Percentiles rank a stretch among this genome's conserved stretches.
Evolutionary conservation across 2,329 filamentous ascomycete species (phyloP).

Genomic region (Zasmidium angulare): DNA sequence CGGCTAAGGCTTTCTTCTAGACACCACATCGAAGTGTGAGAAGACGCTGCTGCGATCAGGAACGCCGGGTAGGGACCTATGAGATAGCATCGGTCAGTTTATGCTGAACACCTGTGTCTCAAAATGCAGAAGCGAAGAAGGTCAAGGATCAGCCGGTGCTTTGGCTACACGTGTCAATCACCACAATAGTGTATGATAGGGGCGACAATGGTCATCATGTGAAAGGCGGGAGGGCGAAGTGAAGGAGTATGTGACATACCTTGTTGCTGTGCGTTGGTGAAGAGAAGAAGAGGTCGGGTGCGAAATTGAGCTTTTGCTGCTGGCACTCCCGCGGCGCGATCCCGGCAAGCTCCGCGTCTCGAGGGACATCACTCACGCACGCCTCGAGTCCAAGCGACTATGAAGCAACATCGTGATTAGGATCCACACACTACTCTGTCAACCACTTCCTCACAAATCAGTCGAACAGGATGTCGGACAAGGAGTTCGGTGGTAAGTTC

Average conservation of each 20-base stretch:
- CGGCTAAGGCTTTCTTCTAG: too few species aligned
- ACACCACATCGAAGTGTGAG: too few species aligned
- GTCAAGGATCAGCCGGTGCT: constrained; percentile 56
- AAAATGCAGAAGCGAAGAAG: constrained; percentile 6
- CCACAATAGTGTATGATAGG: constrained; percentile 60
- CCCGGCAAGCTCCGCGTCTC: background rate
- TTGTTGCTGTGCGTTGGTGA: constrained; percentile 5
- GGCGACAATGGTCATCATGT: constrained; percentile 64
- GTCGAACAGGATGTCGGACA: constrained; percentile 48
- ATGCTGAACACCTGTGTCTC: background rate
- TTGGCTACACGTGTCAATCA: constrained; percentile 63
- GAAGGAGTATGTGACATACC: constrained; percentile 22
- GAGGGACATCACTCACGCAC: background rate
- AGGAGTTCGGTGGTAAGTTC: constrained; percentile 52
- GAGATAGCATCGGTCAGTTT: constrained; percentile 9
- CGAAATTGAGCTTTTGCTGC: constrained; percentile 1
- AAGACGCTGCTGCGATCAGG: background rate
- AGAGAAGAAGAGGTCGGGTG: background rate
- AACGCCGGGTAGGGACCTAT: background rate
- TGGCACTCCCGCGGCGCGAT: constrained; percentile 4
- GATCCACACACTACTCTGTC: too few species aligned
- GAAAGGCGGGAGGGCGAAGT: constrained; percentile 22
- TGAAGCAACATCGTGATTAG: too few species aligned
- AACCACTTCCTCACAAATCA: too few species aligned
- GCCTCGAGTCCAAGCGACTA: too few species aligned